Evolutionary conservation across 2,329 filamentous ascomycete genomes (phyloP), one percentile per base, ranked within the genome.

Genomic region (Pseudocercospora macadamiae): DNA sequence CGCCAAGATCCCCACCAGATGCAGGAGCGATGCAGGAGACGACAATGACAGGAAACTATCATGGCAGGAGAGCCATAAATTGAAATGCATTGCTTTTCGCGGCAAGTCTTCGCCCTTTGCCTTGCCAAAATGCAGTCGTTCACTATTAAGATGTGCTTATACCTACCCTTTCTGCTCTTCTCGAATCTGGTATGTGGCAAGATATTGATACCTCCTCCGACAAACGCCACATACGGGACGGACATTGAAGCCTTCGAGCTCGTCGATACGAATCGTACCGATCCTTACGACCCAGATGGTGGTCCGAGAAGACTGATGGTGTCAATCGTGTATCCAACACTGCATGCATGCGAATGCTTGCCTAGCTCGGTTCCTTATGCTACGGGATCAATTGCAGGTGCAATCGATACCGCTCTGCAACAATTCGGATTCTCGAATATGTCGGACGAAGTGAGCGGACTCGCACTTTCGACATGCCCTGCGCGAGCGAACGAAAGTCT

Each of bases 281-380:
- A 56, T 48, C 54, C 54, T 26, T 56, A 56, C 10, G 44, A 56
- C 42, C 49, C 49, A 14, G 23, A 52, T 14, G 30, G 44, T 21
- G 32, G 54, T 18, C 45, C 54, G 12, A 32, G 54, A 30, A 49
- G 45, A 37, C 42, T 57, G 39, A 60, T 64, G 52, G 48, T 61
- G 16, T 63, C 62, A 9, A 28, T 61, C 4, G 56, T 54, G 16
- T 55, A 59, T n/a, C 62, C 62, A 4, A 59, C 54, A 7, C 28
- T 32, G 12, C 25, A 36, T 2, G 18, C 32, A 12, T 32, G 48
- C 18, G 21, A 55, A 10, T 63, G 62, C 25, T 18, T 49, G 5
- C 30, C 55, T 4, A 28, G 37, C n/a, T 36, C 34, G 7, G 8
- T 44, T 25, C 58, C 49, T 1, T 66, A 66, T 28, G 59, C 59